Conservation (phyloP, 192 early-diverging fungal genomes). For the Backusella australiensis region DNA sequence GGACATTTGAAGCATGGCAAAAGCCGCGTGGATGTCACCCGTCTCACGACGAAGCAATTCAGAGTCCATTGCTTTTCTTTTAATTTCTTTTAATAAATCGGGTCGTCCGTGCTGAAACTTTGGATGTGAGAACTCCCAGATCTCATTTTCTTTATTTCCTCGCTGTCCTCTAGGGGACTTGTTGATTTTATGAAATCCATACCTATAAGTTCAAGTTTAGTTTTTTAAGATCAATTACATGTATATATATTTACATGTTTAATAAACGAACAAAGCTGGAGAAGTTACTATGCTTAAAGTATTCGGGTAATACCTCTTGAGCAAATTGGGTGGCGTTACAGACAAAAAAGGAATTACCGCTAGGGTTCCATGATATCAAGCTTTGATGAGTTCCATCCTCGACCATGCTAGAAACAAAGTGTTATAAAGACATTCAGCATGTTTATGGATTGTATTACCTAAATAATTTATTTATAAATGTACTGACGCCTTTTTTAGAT, state of each 20-base stretch:
- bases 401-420: conserved; percentile 62
- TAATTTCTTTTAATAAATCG: conserved; percentile 86
- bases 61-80: conserved; percentile 90
- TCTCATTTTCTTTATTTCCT: conserved; percentile 81
- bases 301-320: conserved; percentile 82
- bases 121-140: conserved; percentile 88
- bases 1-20: conserved; percentile 73
- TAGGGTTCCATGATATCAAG: conserved; percentile 85
- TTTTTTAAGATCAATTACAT: conserved; percentile 9
- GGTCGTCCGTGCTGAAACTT: conserved; percentile 74
- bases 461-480: conserved; percentile 21
- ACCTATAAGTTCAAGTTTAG: conserved; percentile 33
- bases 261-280: conserved; percentile 87
- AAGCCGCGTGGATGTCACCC: conserved; percentile 71
- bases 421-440: neutral
- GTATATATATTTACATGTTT: conserved; percentile 62
- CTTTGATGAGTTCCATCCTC: conserved; percentile 80
- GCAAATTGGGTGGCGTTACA: conserved; percentile 88
- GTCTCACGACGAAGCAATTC: conserved; percentile 72
- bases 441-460: conserved; percentile 1
- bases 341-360: conserved; percentile 85
- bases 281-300: conserved; percentile 94
- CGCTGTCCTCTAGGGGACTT: conserved; percentile 85
- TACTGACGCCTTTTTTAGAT: conserved; percentile 20
- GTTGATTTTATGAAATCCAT: conserved; percentile 91